Conservation (phyloP, 1,284 basidiomycete species). For the Austropuccinia psidii region DNA sequence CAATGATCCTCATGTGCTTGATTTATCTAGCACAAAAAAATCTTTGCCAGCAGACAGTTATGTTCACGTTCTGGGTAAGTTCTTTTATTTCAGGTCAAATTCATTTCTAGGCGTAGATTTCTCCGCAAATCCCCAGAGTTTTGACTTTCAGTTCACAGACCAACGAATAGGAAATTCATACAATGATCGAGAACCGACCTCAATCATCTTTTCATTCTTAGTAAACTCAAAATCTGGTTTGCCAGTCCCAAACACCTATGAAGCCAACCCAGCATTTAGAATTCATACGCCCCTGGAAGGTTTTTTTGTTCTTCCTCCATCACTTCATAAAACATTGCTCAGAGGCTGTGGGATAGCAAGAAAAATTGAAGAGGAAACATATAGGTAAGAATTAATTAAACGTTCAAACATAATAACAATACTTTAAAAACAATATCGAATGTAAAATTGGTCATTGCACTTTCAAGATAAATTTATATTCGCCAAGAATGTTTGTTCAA, state of each 20-base stretch:
- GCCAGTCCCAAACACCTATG: conserved; percentile 20
- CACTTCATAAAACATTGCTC: neutral
- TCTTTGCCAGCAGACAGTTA: conserved; percentile 10
- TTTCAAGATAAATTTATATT: too few relatives aligned
- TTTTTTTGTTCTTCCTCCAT: conserved; percentile 23
- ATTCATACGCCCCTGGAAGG: conserved; percentile 22
- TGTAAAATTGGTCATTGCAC: too few relatives aligned
- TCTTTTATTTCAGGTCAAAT: too few relatives aligned
- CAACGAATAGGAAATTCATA: neutral
- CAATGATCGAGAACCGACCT: conserved; percentile 16
- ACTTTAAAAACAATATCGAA: too few relatives aligned
- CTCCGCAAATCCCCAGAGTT: neutral
- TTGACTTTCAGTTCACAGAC: conserved; percentile 7
- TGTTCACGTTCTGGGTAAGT: conserved; percentile 23
- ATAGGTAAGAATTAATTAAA: too few relatives aligned
- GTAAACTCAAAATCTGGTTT: neutral
- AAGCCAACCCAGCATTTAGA: conserved; percentile 16
- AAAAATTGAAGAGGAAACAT: conserved; percentile 11
- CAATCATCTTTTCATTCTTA: conserved; percentile 32
- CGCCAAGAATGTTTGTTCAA: too few relatives aligned
- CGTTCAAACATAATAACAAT: too few relatives aligned
- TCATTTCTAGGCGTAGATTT: neutral
- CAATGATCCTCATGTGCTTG: conserved; percentile 17
- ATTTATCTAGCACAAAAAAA: conserved; percentile 2
- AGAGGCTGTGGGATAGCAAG: neutral